Conservation (phyloP, 495 filamentous ascomycete genomes). For the Talaromyces nanjingensis region DNA sequence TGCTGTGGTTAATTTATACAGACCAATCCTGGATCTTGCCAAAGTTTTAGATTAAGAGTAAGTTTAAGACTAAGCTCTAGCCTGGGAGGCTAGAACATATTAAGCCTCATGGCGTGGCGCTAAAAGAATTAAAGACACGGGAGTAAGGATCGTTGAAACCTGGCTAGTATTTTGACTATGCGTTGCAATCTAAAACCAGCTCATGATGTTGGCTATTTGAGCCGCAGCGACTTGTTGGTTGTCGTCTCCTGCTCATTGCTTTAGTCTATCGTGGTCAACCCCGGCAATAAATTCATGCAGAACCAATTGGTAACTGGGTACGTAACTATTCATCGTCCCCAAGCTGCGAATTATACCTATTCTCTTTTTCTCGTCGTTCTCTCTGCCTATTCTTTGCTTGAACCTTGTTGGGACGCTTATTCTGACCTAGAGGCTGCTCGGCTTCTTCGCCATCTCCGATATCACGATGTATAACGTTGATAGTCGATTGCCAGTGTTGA, state of each 20-base stretch:
- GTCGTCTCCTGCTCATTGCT: too few relatives aligned
- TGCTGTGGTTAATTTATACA: background rate
- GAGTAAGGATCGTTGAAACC: background rate
- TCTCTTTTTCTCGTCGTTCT: background rate
- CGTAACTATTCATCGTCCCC: background rate
- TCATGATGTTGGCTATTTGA: background rate
- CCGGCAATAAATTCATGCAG: background rate
- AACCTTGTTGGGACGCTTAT: background rate
- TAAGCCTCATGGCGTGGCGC: background rate
- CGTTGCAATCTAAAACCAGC: background rate
- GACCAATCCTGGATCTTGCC: background rate
- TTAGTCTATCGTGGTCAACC: background rate
- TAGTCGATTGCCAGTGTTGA: background rate
- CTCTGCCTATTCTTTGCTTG: background rate
- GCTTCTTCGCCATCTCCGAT: background rate
- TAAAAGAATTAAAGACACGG: background rate
- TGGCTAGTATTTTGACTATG: too few relatives aligned
- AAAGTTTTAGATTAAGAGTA: background rate
- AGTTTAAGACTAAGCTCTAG: background rate
- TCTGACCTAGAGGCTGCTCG: background rate
- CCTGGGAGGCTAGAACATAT: background rate
- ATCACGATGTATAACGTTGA: background rate
- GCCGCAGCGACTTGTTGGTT: background rate
- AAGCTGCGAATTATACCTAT: background rate
- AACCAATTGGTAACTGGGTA: background rate